phyloP scores from a whole-genome alignment of 2,329 filamentous ascomycete species.

The Dothideomycetes sp. region DNA sequence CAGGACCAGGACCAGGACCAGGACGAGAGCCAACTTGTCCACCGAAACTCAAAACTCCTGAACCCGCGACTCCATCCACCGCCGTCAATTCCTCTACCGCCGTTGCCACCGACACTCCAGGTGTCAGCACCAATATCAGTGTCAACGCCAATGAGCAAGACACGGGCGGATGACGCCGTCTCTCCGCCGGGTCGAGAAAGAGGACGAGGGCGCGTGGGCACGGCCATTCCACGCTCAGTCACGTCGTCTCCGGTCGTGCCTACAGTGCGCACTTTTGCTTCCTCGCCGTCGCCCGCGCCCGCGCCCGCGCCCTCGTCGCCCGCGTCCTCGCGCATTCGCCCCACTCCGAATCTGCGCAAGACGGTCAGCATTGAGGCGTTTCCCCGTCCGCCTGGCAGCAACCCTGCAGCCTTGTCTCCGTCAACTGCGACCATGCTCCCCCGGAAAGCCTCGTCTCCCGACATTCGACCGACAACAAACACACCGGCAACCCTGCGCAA shows the following conservation, averaged over 20 bases:
- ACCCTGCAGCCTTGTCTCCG: slow-evolving; percentile 43
- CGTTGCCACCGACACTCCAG: too few relatives aligned
- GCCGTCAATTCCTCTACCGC: slow-evolving; percentile 11
- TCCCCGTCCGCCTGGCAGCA: slow-evolving; percentile 72
- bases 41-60: background rate
- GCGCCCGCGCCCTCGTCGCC: slow-evolving; percentile 15
- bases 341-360: slow-evolving; percentile 56
- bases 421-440: too few relatives aligned
- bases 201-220: background rate
- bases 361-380: slow-evolving; percentile 91
- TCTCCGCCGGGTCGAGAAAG: background rate
- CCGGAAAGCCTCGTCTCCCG: slow-evolving; percentile 34
- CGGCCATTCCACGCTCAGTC: slow-evolving; percentile 14
- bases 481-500: slow-evolving; percentile 17
- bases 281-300: slow-evolving; percentile 45
- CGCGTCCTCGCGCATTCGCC: slow-evolving; percentile 15
- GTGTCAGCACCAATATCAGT: too few relatives aligned
- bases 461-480: slow-evolving; percentile 23
- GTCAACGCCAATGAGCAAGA: slow-evolving; percentile 7
- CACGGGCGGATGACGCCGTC: background rate
- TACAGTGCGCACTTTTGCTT: slow-evolving; percentile 40
- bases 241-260: slow-evolving; percentile 19
- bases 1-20: background rate
- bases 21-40: background rate
- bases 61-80: slow-evolving; percentile 3